phyloP scores from a whole-genome alignment of 768 basidiomycete species.

The Hortiboletus campestris region DNA sequence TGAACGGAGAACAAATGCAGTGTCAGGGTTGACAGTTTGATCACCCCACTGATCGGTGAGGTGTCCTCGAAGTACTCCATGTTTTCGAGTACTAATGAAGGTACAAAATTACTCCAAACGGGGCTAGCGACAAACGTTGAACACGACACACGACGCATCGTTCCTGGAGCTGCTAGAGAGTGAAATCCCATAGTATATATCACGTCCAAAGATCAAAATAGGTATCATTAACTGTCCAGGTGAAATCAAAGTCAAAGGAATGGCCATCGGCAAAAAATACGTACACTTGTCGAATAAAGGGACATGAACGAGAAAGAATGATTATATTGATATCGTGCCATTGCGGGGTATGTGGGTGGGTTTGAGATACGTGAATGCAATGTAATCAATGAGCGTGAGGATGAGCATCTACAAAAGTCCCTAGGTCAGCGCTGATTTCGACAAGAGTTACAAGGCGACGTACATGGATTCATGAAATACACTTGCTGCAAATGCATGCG shows the following conservation, averaged over 20 bases:
- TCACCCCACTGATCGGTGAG: neutral
- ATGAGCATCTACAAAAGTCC: slow-evolving; percentile 24
- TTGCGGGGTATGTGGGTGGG: slow-evolving; percentile 27
- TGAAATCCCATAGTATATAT: slow-evolving; percentile 3
- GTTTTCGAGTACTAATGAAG: neutral
- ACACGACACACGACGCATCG: neutral
- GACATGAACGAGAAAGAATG: slow-evolving; percentile 24
- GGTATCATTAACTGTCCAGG: slow-evolving; percentile 5
- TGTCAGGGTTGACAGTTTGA: too few relatives aligned
- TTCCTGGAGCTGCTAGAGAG: neutral
- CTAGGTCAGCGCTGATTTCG: neutral
- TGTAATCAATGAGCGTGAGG: slow-evolving; percentile 23
- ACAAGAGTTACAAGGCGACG: neutral
- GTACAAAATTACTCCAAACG: neutral
- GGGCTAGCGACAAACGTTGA: neutral
- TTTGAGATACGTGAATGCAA: slow-evolving; percentile 23
- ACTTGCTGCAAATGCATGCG: slow-evolving; percentile 25
- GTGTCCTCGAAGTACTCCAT: neutral
- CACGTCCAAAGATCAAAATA: slow-evolving; percentile 6
- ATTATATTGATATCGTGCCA: slow-evolving; percentile 26
- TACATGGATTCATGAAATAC: slow-evolving; percentile 30
- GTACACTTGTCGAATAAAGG: slow-evolving; percentile 16
- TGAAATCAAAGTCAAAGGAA: slow-evolving; percentile 4
- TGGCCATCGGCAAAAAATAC: slow-evolving; percentile 5
- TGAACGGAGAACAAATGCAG: neutral